Percentiles rank a stretch among this genome's conserved stretches.
Evolutionary conservation across 2,329 filamentous ascomycete species (phyloP).

Genomic region (Westerdykella sp.): DNA sequence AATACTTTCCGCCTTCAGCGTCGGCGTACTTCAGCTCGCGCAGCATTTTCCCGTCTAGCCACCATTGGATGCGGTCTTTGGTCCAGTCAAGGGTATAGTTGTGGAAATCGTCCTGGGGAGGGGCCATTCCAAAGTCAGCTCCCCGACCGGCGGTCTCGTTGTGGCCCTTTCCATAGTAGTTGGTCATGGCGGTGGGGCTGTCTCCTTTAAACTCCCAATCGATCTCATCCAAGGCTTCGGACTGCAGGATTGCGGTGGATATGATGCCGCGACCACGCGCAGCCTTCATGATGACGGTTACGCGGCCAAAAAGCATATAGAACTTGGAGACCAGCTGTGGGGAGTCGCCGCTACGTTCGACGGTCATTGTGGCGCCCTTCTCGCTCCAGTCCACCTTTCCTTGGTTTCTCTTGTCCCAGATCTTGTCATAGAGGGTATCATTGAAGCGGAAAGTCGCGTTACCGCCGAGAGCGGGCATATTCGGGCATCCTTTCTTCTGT

Average conservation of each 20-base stretch:
- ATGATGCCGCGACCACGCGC: conserved; percentile 47
- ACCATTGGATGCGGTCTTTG: conserved; percentile 57
- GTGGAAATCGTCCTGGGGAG: conserved; percentile 33
- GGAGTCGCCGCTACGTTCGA: conserved; percentile 64
- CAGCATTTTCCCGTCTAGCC: conserved; percentile 55
- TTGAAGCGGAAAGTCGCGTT: conserved; percentile 49
- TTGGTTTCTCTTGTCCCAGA: conserved; percentile 62
- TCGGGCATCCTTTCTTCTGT: conserved; percentile 59
- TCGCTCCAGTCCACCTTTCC: conserved; percentile 58
- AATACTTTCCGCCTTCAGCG: conserved; percentile 53
- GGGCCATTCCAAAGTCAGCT: conserved; percentile 24
- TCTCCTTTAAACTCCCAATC: conserved; percentile 46
- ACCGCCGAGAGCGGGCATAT: conserved; percentile 64
- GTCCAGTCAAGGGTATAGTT: conserved; percentile 59
- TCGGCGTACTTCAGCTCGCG: conserved; percentile 57
- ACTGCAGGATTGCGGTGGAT: conserved; percentile 46
- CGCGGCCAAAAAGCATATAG: conserved; percentile 51
- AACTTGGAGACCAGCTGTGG: conserved; percentile 64
- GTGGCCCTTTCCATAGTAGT: conserved; percentile 53
- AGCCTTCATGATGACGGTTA: conserved; percentile 45
- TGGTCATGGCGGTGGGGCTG: conserved; percentile 41
- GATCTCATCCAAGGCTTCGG: conserved; percentile 49
- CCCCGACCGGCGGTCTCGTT: conserved; percentile 48
- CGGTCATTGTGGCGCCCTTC: conserved; percentile 64
- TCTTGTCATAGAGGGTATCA: conserved; percentile 39